Conservation (phyloP, 257 asterid genomes). For the Gardenia jasminoides region DNA sequence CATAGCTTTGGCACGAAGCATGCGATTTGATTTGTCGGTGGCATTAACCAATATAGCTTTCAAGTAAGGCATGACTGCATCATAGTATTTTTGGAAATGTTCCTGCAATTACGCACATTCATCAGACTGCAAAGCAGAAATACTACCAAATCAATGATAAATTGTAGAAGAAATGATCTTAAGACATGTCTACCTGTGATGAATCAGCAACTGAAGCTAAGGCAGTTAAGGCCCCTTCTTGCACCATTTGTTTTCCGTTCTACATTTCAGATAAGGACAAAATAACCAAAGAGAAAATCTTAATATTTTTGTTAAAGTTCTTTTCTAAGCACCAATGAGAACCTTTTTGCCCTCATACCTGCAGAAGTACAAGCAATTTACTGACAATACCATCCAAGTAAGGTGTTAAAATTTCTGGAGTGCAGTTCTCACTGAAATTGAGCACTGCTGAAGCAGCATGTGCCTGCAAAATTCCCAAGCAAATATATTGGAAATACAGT, state of each 20-base stretch:
- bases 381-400: conserved; percentile 82
- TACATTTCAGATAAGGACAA: conserved; percentile 35
- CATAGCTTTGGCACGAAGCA: conserved; percentile 99
- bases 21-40: conserved; percentile 79
- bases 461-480: conserved; percentile 52
- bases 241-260: conserved; percentile 98
- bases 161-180: background rate
- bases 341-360: conserved; percentile 43
- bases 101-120: conserved; percentile 40
- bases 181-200: conserved; percentile 58
- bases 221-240: conserved; percentile 94
- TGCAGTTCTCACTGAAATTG: conserved; percentile 90
- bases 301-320: background rate
- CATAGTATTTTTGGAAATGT: conserved; percentile 82
- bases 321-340: background rate
- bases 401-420: conserved; percentile 81
- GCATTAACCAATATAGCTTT: conserved; percentile 85
- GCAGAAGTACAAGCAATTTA: conserved; percentile 77
- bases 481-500: conserved; percentile 10
- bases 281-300: background rate
- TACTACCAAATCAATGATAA: background rate
- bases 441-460: conserved; percentile 97
- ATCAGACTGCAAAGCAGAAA: conserved; percentile 19
- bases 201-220: conserved; percentile 98
- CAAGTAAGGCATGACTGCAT: conserved; percentile 89